Evolutionary conservation across 2,329 filamentous ascomycete genomes (phyloP).

Genomic region (Dothidotthia symphoricarpi): DNA sequence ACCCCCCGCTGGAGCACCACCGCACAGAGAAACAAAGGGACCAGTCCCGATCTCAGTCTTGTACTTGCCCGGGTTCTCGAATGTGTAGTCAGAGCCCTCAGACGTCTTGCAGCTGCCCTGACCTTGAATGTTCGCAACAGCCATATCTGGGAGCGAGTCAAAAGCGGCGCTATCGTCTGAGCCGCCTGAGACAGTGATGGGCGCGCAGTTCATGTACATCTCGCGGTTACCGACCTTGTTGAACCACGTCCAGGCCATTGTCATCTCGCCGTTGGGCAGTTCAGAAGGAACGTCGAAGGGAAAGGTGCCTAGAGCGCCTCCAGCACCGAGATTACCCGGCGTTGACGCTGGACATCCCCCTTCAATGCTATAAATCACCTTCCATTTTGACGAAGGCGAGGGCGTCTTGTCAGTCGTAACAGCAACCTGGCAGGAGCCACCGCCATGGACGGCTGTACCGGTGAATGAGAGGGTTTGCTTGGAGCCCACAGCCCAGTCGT

Average conservation of each 20-base stretch:
- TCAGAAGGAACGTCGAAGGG: conserved; percentile 68
- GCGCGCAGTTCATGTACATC: conserved; percentile 95
- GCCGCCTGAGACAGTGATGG: conserved; percentile 61
- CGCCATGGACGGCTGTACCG: conserved; percentile 78
- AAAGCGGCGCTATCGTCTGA: conserved; percentile 54
- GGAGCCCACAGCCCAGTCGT: conserved; percentile 63
- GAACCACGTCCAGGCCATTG: conserved; percentile 88
- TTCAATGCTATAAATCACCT: conserved; percentile 84
- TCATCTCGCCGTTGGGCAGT: conserved; percentile 72
- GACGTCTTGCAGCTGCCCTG: conserved; percentile 51
- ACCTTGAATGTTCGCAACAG: conserved; percentile 63
- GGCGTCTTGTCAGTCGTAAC: conserved; percentile 74
- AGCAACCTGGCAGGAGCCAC: conserved; percentile 85
- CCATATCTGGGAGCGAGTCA: conserved; percentile 65
- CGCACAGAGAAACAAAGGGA: conserved; percentile 27
- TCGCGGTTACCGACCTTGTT: conserved; percentile 87
- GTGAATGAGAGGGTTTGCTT: conserved; percentile 61
- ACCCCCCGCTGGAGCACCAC: conserved; percentile 10
- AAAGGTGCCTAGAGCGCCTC: conserved; percentile 54
- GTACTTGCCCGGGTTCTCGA: conserved; percentile 64
- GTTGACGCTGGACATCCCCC: conserved; percentile 69
- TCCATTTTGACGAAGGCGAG: conserved; percentile 67
- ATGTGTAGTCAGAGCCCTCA: conserved; percentile 50
- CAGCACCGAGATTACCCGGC: conserved; percentile 21
- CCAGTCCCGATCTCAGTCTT: conserved; percentile 36